phyloP scores from a whole-genome alignment of 257 asterid species.

The Henckelia pumila region DNA sequence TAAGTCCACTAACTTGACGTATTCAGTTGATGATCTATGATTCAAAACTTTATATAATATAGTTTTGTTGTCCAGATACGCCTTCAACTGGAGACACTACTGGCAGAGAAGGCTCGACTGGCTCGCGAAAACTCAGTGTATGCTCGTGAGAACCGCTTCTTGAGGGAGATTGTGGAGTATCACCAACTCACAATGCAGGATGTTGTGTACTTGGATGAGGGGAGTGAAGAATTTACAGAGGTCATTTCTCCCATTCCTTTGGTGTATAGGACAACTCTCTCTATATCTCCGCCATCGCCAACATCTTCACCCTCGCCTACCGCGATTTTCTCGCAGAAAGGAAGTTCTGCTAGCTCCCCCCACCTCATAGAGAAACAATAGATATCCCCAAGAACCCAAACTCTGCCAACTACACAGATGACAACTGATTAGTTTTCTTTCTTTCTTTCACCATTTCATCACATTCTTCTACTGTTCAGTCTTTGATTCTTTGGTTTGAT shows the following conservation, averaged over 20 bases:
- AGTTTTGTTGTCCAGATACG: constrained; percentile 56
- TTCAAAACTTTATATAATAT: too few relatives aligned
- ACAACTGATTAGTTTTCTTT: too few relatives aligned
- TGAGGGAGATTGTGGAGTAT: constrained; percentile 91
- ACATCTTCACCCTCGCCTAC: constrained; percentile 34
- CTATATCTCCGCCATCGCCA: constrained; percentile 47
- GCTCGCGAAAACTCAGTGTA: constrained; percentile 83
- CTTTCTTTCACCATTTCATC: neutral
- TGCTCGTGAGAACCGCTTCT: constrained; percentile 84
- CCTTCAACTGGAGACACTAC: constrained; percentile 81
- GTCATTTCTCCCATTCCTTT: constrained; percentile 42
- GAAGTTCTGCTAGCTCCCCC: constrained; percentile 8
- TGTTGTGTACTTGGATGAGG: constrained; percentile 80
- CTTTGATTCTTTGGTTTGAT: neutral
- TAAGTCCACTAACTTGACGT: too few relatives aligned
- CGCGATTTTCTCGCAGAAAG: constrained; percentile 22
- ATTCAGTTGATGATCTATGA: neutral
- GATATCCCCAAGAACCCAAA: constrained; percentile 2
- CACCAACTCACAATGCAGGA: constrained; percentile 92
- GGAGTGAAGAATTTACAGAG: constrained; percentile 71
- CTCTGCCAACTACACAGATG: neutral
- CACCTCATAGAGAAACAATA: constrained; percentile 12
- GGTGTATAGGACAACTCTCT: constrained; percentile 37
- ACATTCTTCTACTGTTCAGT: too few relatives aligned
- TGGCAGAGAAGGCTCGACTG: constrained; percentile 87